These are phyloP conservation scores for Solanum chacoense DNA, from an alignment of 305 asterid genomes.

Conservation along the genomic window DNA sequence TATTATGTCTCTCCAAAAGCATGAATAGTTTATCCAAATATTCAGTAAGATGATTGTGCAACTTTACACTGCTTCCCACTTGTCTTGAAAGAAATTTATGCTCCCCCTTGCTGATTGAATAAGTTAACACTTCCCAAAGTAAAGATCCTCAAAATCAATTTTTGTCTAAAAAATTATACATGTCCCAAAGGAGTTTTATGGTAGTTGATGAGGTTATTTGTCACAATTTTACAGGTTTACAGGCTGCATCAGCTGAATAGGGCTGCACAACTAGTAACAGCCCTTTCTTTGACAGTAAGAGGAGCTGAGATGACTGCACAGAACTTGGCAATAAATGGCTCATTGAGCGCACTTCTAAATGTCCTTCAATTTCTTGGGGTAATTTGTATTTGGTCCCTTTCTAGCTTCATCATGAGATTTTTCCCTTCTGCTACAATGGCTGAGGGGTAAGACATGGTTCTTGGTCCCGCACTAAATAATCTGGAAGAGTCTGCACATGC, in stretches of 20 bases:
- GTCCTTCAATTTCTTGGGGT: slow-evolving; percentile 86
- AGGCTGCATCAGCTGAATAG: slow-evolving; percentile 92
- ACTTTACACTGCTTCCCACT: not conserved
- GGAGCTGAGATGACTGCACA: slow-evolving; percentile 93
- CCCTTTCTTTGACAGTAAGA: slow-evolving; percentile 77
- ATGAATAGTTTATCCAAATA: not conserved
- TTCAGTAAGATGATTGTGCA: not conserved
- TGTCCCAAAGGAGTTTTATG: not conserved
- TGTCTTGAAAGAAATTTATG: not conserved
- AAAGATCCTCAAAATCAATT: not conserved
- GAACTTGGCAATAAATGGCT: slow-evolving; percentile 75
- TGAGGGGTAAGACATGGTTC: slow-evolving; percentile 10
- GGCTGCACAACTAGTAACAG: slow-evolving; percentile 89
- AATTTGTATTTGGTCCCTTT: slow-evolving; percentile 82
- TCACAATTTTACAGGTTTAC: slow-evolving; percentile 40
- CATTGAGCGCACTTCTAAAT: slow-evolving; percentile 61
- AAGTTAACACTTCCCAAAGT: not conserved
- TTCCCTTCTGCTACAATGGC: slow-evolving; percentile 35
- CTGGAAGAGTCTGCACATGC: not conserved
- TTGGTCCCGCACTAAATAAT: not conserved
- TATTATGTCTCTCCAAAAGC: not conserved
- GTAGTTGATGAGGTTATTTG: not conserved
- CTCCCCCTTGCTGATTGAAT: not conserved
- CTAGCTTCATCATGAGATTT: slow-evolving; percentile 77
- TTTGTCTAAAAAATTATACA: not conserved